Evolutionary conservation across 2,329 filamentous ascomycete genomes (phyloP).

Genomic region (Cytospora piceicola): DNA sequence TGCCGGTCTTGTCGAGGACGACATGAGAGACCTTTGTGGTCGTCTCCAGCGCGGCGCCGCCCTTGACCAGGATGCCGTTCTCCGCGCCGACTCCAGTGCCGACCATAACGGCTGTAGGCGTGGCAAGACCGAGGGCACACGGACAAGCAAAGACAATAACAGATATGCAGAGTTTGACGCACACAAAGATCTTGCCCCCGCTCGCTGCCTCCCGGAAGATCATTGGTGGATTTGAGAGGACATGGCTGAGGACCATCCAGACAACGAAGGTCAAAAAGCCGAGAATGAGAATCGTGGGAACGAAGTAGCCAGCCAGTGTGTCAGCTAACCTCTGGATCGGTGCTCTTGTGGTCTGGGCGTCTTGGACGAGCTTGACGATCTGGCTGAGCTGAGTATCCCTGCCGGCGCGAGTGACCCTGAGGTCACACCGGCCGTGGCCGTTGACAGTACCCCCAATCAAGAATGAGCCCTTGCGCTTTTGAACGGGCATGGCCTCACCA

Average conservation of each 20-base stretch:
- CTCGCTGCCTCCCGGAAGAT: constrained; percentile 82
- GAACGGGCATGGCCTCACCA: constrained; percentile 92
- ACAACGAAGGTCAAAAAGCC: constrained; percentile 82
- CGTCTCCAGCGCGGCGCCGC: constrained; percentile 87
- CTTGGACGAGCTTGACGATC: constrained; percentile 97
- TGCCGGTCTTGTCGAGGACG: constrained; percentile 95
- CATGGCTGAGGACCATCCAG: constrained; percentile 95
- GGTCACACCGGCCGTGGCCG: constrained; percentile 86
- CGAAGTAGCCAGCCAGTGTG: constrained; percentile 88
- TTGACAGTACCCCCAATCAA: constrained; percentile 97
- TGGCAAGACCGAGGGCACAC: constrained; percentile 93
- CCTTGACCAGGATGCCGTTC: constrained; percentile 97
- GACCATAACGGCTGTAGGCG: constrained; percentile 97
- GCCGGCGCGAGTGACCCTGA: constrained; percentile 88
- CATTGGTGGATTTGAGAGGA: constrained; percentile 79
- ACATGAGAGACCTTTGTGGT: constrained; percentile 89
- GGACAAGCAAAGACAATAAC: constrained; percentile 98
- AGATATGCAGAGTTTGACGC: constrained; percentile 94
- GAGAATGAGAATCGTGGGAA: constrained; percentile 84
- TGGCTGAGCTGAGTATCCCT: constrained; percentile 96
- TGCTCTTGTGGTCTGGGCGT: constrained; percentile 91
- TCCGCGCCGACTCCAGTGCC: constrained; percentile 96
- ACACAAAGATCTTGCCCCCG: constrained; percentile 94
- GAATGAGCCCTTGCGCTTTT: constrained; percentile 78
- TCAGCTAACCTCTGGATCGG: constrained; percentile 95